Base-by-base conservation (phyloP, 1,284 basidiomycete genomes). In the Sanghuangporus weigelae region DNA sequence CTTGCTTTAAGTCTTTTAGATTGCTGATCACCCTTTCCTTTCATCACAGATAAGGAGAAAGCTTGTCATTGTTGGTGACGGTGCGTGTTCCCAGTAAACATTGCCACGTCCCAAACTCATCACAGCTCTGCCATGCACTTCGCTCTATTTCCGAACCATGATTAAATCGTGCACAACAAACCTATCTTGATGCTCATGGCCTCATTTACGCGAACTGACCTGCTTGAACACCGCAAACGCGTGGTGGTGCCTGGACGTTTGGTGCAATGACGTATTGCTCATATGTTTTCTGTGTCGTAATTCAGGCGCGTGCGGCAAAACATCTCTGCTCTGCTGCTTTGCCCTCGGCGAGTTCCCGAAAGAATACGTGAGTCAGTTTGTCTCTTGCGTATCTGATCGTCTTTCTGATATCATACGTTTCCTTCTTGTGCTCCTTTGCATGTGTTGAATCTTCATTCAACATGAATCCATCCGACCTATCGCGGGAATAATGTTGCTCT, bases 321-420 rank as follows among this genome's bases (percentile, higher is more conserved):
- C 92, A 26, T 92, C 89, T 50, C 78, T 95, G 56, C 77, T 95
- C 46, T 92, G 89, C 72, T 92, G 93, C 23, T 98, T 98, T 76
- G 94, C 95, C 5, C 85, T 98, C 46, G 96, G 96, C 66, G 93
- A 98, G 77, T 98, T 99, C 72, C 96, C 96, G 51, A 94, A 95
- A 76, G 92, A 94, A 87, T 97, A 98, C 74, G 95, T 93, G 74
- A 71, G 89, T 84, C 59, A 57, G 60, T 40, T 36, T 48, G 59
- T 44, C 35, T 44, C 49, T 59, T 46, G 42, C 5, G 67, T 68
- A 48, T 35, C 3, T 51, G 48, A 51, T 58, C 49, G 44, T 62
- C 67, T 56, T 56, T 62, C 59, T 67, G 66, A 26, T 64, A 56
- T 40, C 40, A 39, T 50, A 48, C 63, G 10, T 49, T 57, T 55